Conservation (phyloP, 2,329 filamentous ascomycete species). For the Aspergillus flavus region DNA sequence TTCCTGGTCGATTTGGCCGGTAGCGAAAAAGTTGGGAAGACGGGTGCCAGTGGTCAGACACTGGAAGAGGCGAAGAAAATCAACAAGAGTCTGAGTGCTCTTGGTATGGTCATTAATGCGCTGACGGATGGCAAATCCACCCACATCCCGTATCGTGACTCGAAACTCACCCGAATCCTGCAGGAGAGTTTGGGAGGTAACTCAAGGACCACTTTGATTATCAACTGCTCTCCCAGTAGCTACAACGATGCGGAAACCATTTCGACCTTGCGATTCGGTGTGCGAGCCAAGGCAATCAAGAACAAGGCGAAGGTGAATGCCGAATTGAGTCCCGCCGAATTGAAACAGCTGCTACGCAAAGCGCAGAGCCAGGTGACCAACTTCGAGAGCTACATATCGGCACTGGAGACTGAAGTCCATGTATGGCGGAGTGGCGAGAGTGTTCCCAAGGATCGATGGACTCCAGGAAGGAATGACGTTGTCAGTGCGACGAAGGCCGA, state of each 20-base stretch:
- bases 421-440: slow-evolving; percentile 85
- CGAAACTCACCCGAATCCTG: slow-evolving; percentile 93
- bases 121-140: slow-evolving; percentile 96
- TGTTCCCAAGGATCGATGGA: slow-evolving; percentile 90
- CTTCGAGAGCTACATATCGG: slow-evolving; percentile 84
- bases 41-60: slow-evolving; percentile 93
- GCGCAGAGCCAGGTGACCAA: slow-evolving; percentile 85
- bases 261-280: slow-evolving; percentile 89
- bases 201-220: slow-evolving; percentile 95
- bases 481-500: slow-evolving; percentile 52
- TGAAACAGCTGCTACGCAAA: slow-evolving; percentile 91
- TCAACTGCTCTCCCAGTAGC: slow-evolving; percentile 98
- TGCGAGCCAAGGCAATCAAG: slow-evolving; percentile 97
- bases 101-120: slow-evolving; percentile 99
- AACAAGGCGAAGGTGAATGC: slow-evolving; percentile 99
- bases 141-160: slow-evolving; percentile 95
- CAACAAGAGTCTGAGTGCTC: slow-evolving; percentile 97
- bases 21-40: slow-evolving; percentile 98
- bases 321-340: slow-evolving; percentile 90
- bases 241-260: slow-evolving; percentile 97
- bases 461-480: slow-evolving; percentile 62
- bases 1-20: slow-evolving; percentile 98
- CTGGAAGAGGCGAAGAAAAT: slow-evolving; percentile 99
- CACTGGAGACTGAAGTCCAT: slow-evolving; percentile 80
- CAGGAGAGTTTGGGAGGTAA: slow-evolving; percentile 98